Conservation (phyloP, 495 filamentous ascomycete genomes). For the Letharia columbiana region DNA sequence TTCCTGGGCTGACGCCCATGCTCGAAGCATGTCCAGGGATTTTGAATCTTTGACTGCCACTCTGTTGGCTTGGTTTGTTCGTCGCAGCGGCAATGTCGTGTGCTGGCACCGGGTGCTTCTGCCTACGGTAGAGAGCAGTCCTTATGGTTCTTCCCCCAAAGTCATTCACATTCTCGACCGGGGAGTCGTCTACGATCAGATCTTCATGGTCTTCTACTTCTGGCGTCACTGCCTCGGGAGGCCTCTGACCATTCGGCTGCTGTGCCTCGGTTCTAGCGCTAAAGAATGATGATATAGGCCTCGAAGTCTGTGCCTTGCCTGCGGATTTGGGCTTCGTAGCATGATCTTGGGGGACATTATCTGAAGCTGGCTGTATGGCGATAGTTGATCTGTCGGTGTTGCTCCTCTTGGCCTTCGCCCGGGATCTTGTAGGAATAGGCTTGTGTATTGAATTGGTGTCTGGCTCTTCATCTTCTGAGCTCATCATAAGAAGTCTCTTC, state of each 20-base stretch:
- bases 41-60: slow-evolving; percentile 22
- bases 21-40: background rate
- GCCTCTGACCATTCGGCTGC: slow-evolving; percentile 9
- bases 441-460: slow-evolving; percentile 14
- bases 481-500: slow-evolving; percentile 36
- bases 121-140: slow-evolving; percentile 19
- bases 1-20: background rate
- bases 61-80: background rate
- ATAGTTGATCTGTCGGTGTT: background rate
- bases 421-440: slow-evolving; percentile 17
- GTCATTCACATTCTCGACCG: slow-evolving; percentile 25
- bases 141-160: slow-evolving; percentile 18
- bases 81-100: background rate
- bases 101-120: slow-evolving; percentile 15
- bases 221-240: background rate
- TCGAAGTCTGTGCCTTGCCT: slow-evolving; percentile 23
- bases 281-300: slow-evolving; percentile 38
- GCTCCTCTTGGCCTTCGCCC: slow-evolving; percentile 1
- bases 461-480: slow-evolving; percentile 38
- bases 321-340: slow-evolving; percentile 7
- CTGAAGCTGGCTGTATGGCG: slow-evolving; percentile 6
- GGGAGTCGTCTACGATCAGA: slow-evolving; percentile 36
- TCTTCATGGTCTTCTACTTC: slow-evolving; percentile 31
- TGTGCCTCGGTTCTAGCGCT: slow-evolving; percentile 29
- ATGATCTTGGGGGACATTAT: slow-evolving; percentile 13